A percentile compares a stretch with the other conserved stretches of the same genome.
These are phyloP conservation scores for Ettlia oleoabundans DNA, from an alignment of 139 green algal species.

Conservation along the genomic window DNA sequence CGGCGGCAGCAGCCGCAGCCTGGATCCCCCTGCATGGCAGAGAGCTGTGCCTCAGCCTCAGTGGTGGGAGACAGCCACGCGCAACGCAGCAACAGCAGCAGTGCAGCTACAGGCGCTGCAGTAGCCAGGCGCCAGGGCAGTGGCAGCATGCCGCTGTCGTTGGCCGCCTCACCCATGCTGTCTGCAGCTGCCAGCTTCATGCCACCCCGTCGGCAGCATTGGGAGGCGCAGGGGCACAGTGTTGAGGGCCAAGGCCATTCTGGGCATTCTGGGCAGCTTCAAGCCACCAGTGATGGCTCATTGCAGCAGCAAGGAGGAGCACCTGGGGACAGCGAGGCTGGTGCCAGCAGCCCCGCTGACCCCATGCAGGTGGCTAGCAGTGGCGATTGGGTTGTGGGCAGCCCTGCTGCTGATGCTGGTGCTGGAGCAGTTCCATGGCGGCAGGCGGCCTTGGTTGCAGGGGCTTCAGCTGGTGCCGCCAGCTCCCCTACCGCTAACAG, in stretches of 20 bases:
- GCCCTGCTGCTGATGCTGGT: not conserved
- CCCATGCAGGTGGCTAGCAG: not conserved
- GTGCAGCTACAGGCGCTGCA: not conserved
- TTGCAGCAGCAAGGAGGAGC: too few species aligned
- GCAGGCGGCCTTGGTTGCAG: not conserved
- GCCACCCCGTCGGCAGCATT: not conserved
- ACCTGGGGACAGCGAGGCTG: too few species aligned
- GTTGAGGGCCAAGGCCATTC: too few species aligned
- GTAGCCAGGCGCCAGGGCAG: not conserved
- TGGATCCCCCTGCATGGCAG: conserved; percentile 26
- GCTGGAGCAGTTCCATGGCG: not conserved
- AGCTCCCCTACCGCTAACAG: not conserved
- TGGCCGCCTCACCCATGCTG: conserved; percentile 22
- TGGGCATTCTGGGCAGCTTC: too few species aligned
- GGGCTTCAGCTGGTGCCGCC: not conserved
- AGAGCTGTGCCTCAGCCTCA: conserved; percentile 17
- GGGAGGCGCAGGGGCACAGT: not conserved
- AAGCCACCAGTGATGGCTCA: not conserved
- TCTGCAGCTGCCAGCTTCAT: conserved; percentile 24
- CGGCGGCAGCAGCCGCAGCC: not conserved
- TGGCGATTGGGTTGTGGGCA: not conserved
- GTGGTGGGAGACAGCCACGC: not conserved
- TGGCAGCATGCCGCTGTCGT: not conserved
- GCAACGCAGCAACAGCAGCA: not conserved
- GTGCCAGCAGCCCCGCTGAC: not conserved